Evolutionary conservation across 2,329 filamentous ascomycete species (phyloP).

Genomic region (Helotiales sp.): DNA sequence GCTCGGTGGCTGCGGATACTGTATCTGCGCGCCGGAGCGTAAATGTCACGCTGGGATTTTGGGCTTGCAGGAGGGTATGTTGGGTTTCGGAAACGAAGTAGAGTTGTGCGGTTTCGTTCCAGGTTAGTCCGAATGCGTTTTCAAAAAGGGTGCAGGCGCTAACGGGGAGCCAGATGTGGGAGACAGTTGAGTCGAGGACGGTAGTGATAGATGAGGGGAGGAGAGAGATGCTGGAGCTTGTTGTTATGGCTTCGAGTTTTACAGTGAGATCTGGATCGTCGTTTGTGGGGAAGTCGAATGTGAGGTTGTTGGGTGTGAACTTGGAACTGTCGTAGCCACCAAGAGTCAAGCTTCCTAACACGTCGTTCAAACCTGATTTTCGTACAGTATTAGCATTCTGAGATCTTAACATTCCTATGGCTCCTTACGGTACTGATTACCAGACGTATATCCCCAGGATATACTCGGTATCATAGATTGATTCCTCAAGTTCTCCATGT

Average conservation of each 20-base stretch:
- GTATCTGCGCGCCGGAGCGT: conserved; percentile 40
- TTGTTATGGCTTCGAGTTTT: conserved; percentile 43
- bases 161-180: conserved; percentile 47
- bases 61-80: conserved; percentile 33
- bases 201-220: conserved; percentile 37
- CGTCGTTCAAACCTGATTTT: conserved; percentile 39
- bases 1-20: conserved; percentile 25
- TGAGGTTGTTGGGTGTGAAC: conserved; percentile 44
- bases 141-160: conserved; percentile 45
- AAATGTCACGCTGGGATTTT: conserved; percentile 45
- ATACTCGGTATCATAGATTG: conserved; percentile 46
- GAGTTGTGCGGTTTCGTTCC: conserved; percentile 43
- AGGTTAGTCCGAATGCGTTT: conserved; percentile 44
- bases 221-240: conserved; percentile 30
- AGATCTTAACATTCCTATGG: not conserved
- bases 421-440: conserved; percentile 46
- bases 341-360: conserved; percentile 47
- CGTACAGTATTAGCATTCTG: conserved; percentile 36
- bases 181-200: conserved; percentile 46
- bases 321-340: conserved; percentile 48
- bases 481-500: conserved; percentile 45
- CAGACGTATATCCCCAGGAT: conserved; percentile 50
- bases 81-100: conserved; percentile 42
- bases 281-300: conserved; percentile 46
- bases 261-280: conserved; percentile 46